A percentile compares a stretch with the other conserved stretches of the same genome.
Evolutionary conservation across 1,284 basidiomycete genomes (phyloP).

Genomic region (Xerocomus amazonicus): DNA sequence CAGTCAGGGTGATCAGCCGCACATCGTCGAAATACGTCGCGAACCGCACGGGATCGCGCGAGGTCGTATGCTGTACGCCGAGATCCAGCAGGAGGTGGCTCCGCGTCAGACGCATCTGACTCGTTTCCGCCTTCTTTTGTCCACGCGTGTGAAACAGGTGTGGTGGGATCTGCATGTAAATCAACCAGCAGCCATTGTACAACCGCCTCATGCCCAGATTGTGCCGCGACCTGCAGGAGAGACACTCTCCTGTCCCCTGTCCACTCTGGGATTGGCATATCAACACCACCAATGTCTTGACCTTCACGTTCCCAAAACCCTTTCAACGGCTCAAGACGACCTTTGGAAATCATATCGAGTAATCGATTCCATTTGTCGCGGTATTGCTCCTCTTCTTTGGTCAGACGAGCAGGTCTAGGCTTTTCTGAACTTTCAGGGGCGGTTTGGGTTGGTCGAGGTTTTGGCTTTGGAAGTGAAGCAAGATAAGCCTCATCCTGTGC

Average conservation of each 20-base stretch:
- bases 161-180: conserved; percentile 79
- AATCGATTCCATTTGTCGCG: conserved; percentile 79
- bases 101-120: conserved; percentile 32
- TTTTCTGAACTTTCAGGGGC: conserved; percentile 38
- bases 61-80: conserved; percentile 85
- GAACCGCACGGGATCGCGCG: conserved; percentile 62
- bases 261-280: conserved; percentile 66
- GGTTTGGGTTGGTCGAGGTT: conserved; percentile 39
- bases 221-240: conserved; percentile 76
- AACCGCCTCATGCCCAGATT: conserved; percentile 74
- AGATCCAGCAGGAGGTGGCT: conserved; percentile 26
- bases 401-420: conserved; percentile 56
- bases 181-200: conserved; percentile 80
- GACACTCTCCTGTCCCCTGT: conserved; percentile 58
- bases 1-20: conserved; percentile 79
- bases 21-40: conserved; percentile 85
- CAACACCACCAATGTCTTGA: conserved; percentile 52
- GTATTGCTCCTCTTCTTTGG: conserved; percentile 72
- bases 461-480: conserved; percentile 80
- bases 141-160: conserved; percentile 43
- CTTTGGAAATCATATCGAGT: conserved; percentile 86
- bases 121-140: conserved; percentile 33
- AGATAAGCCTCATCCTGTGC: conserved; percentile 86
- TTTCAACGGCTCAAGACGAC: conserved; percentile 76
- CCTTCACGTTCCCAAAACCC: conserved; percentile 81